Percentiles rank a stretch among this genome's conserved stretches.
Conservation (phyloP, 164 flowering plant genomes). For the Sedum album region DNA sequence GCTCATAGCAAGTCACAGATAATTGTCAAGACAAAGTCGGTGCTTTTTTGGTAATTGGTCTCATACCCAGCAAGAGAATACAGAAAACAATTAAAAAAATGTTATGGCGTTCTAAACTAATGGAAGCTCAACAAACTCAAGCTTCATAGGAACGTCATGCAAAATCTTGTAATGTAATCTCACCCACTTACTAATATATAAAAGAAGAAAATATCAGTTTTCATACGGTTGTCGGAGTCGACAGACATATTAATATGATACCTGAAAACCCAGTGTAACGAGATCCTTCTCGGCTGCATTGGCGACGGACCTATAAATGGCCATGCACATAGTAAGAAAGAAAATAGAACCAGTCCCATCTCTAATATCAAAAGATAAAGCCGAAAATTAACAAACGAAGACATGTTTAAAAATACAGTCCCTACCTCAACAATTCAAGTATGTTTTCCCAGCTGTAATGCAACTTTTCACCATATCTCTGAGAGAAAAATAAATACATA, state of each 20-base stretch:
- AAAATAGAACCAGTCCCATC: background rate
- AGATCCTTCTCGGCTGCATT: conserved; percentile 85
- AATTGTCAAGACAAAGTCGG: background rate
- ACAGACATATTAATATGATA: conserved; percentile 15
- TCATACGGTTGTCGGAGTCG: no score
- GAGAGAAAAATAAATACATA: conserved; percentile 16
- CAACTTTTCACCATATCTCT: conserved; percentile 95
- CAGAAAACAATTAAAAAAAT: no score
- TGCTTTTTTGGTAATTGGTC: no score
- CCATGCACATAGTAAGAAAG: conserved; percentile 2
- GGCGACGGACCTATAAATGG: conserved; percentile 69
- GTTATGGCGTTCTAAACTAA: background rate
- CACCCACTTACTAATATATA: background rate
- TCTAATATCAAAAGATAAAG: background rate
- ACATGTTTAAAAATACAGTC: background rate
- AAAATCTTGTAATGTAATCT: background rate
- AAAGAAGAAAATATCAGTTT: background rate
- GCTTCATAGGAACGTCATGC: background rate
- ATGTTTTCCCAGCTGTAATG: conserved; percentile 78
- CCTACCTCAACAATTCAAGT: conserved; percentile 89
- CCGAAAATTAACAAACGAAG: background rate
- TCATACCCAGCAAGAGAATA: no score
- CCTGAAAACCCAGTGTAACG: conserved; percentile 91
- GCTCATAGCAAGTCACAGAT: background rate
- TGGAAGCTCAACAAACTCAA: background rate